These are phyloP conservation scores for Colletotrichum horii DNA, from an alignment of 2,329 filamentous ascomycete genomes.

Conservation along the genomic window DNA sequence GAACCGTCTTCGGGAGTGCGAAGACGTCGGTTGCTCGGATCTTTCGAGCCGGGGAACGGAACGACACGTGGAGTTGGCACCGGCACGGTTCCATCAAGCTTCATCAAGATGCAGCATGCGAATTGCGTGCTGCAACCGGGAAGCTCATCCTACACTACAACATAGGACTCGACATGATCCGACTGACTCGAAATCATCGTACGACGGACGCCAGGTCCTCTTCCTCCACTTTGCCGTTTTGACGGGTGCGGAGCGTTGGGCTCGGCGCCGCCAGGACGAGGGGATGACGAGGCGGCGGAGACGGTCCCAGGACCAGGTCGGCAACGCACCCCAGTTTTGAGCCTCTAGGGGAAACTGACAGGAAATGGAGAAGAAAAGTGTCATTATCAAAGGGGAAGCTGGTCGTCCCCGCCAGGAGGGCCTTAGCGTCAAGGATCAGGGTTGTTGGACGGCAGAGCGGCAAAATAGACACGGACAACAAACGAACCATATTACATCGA, in stretches of 20 bases:
- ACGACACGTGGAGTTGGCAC: neutral
- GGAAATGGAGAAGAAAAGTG: neutral
- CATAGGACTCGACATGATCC: neutral
- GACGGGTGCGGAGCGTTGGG: slow-evolving; percentile 8
- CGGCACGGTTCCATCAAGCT: neutral
- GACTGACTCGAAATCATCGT: slow-evolving; percentile 15
- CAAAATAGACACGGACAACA: neutral
- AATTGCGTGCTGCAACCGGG: neutral
- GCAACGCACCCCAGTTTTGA: neutral
- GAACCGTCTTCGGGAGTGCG: neutral
- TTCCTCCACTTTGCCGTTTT: neutral
- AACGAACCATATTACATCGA: neutral
- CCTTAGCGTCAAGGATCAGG: slow-evolving; percentile 6
- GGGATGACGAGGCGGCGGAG: slow-evolving; percentile 12
- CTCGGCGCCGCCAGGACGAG: slow-evolving; percentile 7
- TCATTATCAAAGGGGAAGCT: neutral
- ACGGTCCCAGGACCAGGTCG: neutral
- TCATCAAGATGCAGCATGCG: neutral
- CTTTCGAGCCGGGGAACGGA: neutral
- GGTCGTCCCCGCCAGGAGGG: neutral
- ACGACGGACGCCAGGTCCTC: neutral
- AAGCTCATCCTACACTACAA: neutral
- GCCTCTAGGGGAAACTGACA: neutral
- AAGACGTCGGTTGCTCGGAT: neutral
- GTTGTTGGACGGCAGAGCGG: neutral